Evolutionary conservation across 2,329 filamentous ascomycete species (phyloP).

Genomic region (Ophiostoma quercus): DNA sequence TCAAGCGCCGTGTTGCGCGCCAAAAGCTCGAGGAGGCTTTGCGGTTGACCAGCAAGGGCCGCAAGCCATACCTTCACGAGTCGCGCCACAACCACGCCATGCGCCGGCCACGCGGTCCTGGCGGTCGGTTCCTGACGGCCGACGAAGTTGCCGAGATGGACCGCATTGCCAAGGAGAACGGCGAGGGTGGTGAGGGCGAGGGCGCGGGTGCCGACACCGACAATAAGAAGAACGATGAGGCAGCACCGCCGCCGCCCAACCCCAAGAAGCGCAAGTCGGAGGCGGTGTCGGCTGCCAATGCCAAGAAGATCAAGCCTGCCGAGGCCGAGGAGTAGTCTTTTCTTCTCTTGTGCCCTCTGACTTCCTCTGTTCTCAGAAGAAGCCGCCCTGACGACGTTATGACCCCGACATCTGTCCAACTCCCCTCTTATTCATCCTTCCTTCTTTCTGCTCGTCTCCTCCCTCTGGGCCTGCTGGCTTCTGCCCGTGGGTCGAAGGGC

Average conservation of each 20-base stretch:
- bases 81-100: slow-evolving; percentile 98
- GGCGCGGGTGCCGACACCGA: slow-evolving; percentile 37
- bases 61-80: slow-evolving; percentile 95
- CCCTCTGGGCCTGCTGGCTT: slow-evolving; percentile 2
- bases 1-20: slow-evolving; percentile 87
- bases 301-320: slow-evolving; percentile 49
- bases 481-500: background rate
- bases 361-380: background rate
- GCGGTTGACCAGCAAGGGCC: slow-evolving; percentile 85
- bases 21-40: slow-evolving; percentile 92
- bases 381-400: background rate
- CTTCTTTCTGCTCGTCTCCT: background rate
- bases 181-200: slow-evolving; percentile 35
- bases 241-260: slow-evolving; percentile 5
- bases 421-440: background rate
- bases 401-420: slow-evolving; percentile 10
- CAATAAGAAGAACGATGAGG: slow-evolving; percentile 31
- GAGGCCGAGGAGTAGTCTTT: slow-evolving; percentile 26
- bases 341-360: background rate
- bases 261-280: slow-evolving; percentile 59
- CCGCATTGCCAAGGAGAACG: slow-evolving; percentile 47
- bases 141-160: slow-evolving; percentile 93
- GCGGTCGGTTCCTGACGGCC: slow-evolving; percentile 90
- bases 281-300: slow-evolving; percentile 42
- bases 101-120: slow-evolving; percentile 87